Percentiles rank a stretch among this genome's conserved stretches.
Evolutionary conservation across 2,329 filamentous ascomycete species (phyloP).

Genomic region (Pseudopithomyces maydicus): DNA sequence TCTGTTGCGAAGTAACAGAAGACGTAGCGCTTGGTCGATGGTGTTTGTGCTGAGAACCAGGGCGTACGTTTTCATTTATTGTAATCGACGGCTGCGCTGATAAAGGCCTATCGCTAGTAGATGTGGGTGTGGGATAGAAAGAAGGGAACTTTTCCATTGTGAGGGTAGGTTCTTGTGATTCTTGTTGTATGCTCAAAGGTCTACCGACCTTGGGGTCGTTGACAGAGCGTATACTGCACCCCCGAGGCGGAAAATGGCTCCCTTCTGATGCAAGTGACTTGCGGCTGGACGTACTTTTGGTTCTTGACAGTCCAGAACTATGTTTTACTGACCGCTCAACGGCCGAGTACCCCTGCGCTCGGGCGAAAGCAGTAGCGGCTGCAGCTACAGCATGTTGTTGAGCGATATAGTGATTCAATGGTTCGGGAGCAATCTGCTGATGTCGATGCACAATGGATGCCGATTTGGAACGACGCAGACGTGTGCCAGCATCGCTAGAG

Average conservation of each 20-base stretch:
- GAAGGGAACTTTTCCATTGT: slow-evolving; percentile 27
- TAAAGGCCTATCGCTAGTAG: slow-evolving; percentile 16
- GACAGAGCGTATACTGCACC: slow-evolving; percentile 33
- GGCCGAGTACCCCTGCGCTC: slow-evolving; percentile 33
- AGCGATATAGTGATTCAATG: slow-evolving; percentile 31
- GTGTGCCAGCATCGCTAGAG: slow-evolving; percentile 43
- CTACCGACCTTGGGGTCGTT: slow-evolving; percentile 21
- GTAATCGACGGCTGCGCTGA: slow-evolving; percentile 28
- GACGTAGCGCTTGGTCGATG: slow-evolving; percentile 29
- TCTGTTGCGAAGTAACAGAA: slow-evolving; percentile 39
- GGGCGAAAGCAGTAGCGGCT: slow-evolving; percentile 41
- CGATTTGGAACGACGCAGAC: slow-evolving; percentile 46
- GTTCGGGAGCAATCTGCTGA: slow-evolving; percentile 19
- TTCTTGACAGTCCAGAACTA: slow-evolving; percentile 27
- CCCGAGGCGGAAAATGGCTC: slow-evolving; percentile 44
- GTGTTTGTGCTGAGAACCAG: slow-evolving; percentile 30
- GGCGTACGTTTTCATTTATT: slow-evolving; percentile 30
- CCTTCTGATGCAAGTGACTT: slow-evolving; percentile 40
- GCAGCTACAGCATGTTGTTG: slow-evolving; percentile 46
- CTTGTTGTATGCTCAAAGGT: slow-evolving; percentile 13
- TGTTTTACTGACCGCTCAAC: slow-evolving; percentile 17
- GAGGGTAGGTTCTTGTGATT: slow-evolving; percentile 14
- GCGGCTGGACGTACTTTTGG: slow-evolving; percentile 42
- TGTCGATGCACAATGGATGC: slow-evolving; percentile 36
- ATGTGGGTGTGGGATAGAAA: slow-evolving; percentile 22